These are phyloP conservation scores for Candida glucosophila DNA, from an alignment of 1,139 yeast species.

Conservation along the genomic window DNA sequence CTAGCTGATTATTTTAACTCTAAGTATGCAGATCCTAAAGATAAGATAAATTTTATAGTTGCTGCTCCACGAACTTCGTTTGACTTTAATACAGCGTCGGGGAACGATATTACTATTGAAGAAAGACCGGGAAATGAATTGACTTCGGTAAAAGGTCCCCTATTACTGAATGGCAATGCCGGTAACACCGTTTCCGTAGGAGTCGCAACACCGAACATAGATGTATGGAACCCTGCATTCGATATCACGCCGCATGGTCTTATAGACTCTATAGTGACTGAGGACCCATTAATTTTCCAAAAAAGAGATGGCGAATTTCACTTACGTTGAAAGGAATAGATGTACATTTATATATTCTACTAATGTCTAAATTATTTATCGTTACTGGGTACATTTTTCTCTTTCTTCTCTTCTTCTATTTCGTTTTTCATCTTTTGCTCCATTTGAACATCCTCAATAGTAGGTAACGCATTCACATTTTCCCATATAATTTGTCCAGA, in stretches of 20 bases:
- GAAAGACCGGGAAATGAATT: constrained; percentile 79
- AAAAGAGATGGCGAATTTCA: constrained; percentile 38
- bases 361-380: no score
- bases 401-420: no score
- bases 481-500: constrained; percentile 64
- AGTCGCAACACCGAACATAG: constrained; percentile 76
- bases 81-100: constrained; percentile 57
- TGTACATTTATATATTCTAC: constrained; percentile 1
- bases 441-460: constrained; percentile 43
- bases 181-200: constrained; percentile 53
- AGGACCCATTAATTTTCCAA: constrained; percentile 46
- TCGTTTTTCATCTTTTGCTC: constrained; percentile 37
- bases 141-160: constrained; percentile 65
- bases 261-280: constrained; percentile 87
- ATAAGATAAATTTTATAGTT: constrained; percentile 69
- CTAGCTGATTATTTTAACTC: constrained; percentile 38
- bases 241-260: constrained; percentile 82
- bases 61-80: constrained; percentile 95
- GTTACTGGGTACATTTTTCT: no score
- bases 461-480: constrained; percentile 47
- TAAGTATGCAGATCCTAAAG: constrained; percentile 30
- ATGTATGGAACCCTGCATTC: constrained; percentile 94
- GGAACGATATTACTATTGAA: constrained; percentile 75
- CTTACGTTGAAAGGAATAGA: no score
- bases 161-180: constrained; percentile 20